Base-by-base conservation (phyloP, 2,329 filamentous ascomycete species). In the Fusarium protoensiforme region DNA sequence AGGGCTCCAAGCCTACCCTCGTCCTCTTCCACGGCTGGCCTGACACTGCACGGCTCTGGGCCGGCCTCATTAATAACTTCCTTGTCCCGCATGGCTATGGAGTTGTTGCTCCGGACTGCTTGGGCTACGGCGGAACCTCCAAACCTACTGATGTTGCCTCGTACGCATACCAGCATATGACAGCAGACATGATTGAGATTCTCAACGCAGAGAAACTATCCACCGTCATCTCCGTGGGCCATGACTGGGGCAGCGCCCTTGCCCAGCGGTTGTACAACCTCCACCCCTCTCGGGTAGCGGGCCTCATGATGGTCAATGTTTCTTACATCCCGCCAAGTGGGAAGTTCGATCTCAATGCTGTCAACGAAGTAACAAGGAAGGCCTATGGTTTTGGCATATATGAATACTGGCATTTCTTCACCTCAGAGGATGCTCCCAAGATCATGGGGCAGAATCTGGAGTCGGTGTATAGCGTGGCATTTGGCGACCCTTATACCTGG, bases 11-110 rank as follows among this genome's bases (percentile, higher is more conserved):
- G 65, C 78, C 80, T 4, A 80, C 82, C 2, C 75, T 85, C 43
- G 67, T 86, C 14, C 80, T 87, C 27, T 76, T 84, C 20, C 87
- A 89, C 77, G 87, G 87, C 65, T 89, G 84, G 73, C 87, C 87
- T 7, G 85, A 87, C 69, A 78, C 81, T 41, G 84, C 85, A 0
- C 78, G 79, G 3, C 78, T 87, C 29, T 89, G 85, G 86, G 75
- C 80, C 13, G 79, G 81, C 33, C 75, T 87, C 20, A 78, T 85
- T 20, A 80, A 80, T 36, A 71, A 82, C 27, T 79, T 87, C 10
- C 79, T 83, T n/a, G 71, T 81, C 8, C 78, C 81, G 5, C 80
- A 81, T 10, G 76, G 77, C 35, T 59, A 85, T 74, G 80, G 82
- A 35, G 79, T 85, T 53, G 72, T 85, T 20, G 78, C 81, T 4